Percentiles rank a stretch among this genome's conserved stretches.
Evolutionary conservation across 768 basidiomycete species (phyloP).

Genomic region (Daedalea quercina): DNA sequence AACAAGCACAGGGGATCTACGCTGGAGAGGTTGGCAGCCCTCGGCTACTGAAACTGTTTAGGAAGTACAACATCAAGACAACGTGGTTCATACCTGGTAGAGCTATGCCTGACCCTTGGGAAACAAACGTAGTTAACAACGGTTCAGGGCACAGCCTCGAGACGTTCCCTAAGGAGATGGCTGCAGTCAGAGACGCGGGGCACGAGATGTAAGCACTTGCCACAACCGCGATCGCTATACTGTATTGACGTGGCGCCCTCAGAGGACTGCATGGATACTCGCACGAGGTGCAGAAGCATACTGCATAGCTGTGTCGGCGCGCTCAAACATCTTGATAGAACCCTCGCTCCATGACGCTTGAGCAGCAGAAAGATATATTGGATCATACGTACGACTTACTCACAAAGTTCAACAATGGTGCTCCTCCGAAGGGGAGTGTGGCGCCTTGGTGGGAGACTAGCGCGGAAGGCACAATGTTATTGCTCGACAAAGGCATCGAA

Average conservation of each 20-base stretch:
- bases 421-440: constrained; percentile 55
- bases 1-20: constrained; percentile 48
- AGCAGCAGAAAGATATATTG: constrained; percentile 68
- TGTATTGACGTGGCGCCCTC: background rate
- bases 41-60: constrained; percentile 64
- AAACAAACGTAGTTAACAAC: background rate
- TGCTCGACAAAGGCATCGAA: constrained; percentile 68
- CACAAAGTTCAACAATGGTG: constrained; percentile 56
- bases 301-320: background rate
- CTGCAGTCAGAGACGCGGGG: constrained; percentile 61
- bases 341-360: constrained; percentile 47
- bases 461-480: constrained; percentile 54
- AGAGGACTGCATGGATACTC: constrained; percentile 68
- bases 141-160: constrained; percentile 61
- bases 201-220: constrained; percentile 51
- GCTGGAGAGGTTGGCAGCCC: constrained; percentile 71
- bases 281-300: constrained; percentile 45
- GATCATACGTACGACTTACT: constrained; percentile 59
- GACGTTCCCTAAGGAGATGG: constrained; percentile 68
- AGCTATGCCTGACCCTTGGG: background rate
- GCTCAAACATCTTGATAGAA: constrained; percentile 33
- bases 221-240: background rate
- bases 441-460: constrained; percentile 81
- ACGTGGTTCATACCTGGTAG: constrained; percentile 75
- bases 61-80: constrained; percentile 59